A percentile compares a stretch with the other conserved stretches of the same genome.
phyloP scores from a whole-genome alignment of 164 flowering plant species.

The Chloranthus sessilifolius region DNA sequence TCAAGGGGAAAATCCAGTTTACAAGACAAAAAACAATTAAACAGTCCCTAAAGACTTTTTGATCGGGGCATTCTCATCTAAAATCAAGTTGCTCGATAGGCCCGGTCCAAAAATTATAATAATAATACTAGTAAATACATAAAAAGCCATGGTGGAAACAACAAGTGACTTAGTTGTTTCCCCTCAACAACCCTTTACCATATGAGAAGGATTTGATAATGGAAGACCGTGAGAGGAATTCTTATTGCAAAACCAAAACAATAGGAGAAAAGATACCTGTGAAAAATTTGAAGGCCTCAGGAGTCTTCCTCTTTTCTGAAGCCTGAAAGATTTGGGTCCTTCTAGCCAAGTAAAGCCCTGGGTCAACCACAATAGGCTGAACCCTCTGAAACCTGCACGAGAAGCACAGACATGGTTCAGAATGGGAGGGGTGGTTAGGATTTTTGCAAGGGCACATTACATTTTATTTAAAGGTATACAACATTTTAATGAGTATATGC shows the following conservation, averaged over 20 bases:
- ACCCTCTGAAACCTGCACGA: slow-evolving; percentile 53
- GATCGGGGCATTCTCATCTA: too few relatives aligned
- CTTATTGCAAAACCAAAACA: background rate
- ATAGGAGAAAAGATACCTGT: slow-evolving; percentile 52
- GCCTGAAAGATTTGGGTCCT: slow-evolving; percentile 78
- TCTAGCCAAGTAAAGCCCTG: slow-evolving; percentile 71
- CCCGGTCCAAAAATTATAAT: too few relatives aligned
- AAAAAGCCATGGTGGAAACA: too few relatives aligned
- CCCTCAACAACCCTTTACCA: too few relatives aligned
- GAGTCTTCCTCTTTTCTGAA: slow-evolving; percentile 74
- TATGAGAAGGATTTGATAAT: background rate
- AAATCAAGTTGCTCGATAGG: too few relatives aligned
- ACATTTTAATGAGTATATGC: too few relatives aligned
- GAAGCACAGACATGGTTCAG: too few relatives aligned
- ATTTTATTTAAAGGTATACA: too few relatives aligned
- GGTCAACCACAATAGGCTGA: slow-evolving; percentile 76
- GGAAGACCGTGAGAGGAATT: background rate
- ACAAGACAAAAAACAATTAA: background rate
- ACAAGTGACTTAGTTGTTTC: too few relatives aligned
- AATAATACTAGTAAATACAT: too few relatives aligned
- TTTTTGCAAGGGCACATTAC: too few relatives aligned
- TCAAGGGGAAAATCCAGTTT: background rate
- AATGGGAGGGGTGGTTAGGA: background rate
- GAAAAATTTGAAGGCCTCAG: slow-evolving; percentile 82
- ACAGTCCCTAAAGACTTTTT: too few relatives aligned